Percentiles rank a stretch among this genome's conserved stretches.
These are phyloP conservation scores for Syzygium aromaticum DNA, from an alignment of 345 rosid species.

Conservation along the genomic window DNA sequence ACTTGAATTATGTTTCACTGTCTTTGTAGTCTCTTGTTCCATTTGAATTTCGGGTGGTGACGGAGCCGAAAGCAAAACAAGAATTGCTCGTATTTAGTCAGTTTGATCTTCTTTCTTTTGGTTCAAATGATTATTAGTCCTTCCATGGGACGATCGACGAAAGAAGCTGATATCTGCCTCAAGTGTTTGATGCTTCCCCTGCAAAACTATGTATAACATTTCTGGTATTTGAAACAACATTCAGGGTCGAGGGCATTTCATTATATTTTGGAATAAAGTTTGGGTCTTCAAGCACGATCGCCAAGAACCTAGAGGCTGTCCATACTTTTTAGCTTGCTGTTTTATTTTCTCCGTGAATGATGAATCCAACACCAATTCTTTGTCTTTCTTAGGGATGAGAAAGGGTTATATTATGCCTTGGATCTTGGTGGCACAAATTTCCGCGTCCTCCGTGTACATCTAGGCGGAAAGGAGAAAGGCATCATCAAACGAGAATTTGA, in stretches of 20 bases:
- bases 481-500: constrained; percentile 65
- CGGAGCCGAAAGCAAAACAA: not conserved
- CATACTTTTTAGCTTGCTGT: not conserved
- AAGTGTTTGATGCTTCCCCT: not conserved
- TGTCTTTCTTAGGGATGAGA: constrained; percentile 50
- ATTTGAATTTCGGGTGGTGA: not conserved
- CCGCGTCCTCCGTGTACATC: constrained; percentile 76
- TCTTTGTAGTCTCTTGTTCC: not conserved
- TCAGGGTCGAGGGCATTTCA: not conserved
- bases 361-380: not conserved
- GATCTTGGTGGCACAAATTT: constrained; percentile 99
- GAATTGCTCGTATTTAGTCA: not conserved
- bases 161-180: not conserved
- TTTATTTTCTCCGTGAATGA: not conserved
- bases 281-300: not conserved
- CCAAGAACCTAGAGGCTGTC: not conserved
- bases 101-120: not conserved
- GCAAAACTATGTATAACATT: not conserved
- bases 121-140: not conserved
- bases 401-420: constrained; percentile 83
- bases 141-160: not conserved
- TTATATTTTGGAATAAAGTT: not conserved
- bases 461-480: constrained; percentile 60
- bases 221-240: not conserved
- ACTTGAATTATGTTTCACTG: not conserved